A percentile compares a stretch with the other conserved stretches of the same genome.
phyloP scores from a whole-genome alignment of 2,329 filamentous ascomycete genomes.

The Colletotrichum musicola region DNA sequence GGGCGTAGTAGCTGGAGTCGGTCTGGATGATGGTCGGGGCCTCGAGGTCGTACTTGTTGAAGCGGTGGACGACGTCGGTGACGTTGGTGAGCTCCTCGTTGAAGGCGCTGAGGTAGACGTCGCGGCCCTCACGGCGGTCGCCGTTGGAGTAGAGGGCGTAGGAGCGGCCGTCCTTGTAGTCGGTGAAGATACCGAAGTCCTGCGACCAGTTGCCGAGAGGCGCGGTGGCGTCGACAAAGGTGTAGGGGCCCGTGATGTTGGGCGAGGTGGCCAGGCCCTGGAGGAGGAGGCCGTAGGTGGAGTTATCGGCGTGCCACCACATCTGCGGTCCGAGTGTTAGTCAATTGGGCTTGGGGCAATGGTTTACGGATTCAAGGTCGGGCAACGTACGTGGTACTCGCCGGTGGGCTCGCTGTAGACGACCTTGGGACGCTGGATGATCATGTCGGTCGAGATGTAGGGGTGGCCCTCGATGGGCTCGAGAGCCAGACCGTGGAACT shows the following conservation, averaged over 20 bases:
- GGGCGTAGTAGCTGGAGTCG: conserved; percentile 68
- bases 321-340: conserved; percentile 50
- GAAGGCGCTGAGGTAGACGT: conserved; percentile 68
- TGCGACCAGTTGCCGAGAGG: conserved; percentile 74
- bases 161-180: conserved; percentile 67
- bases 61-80: conserved; percentile 65
- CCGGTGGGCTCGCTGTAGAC: conserved; percentile 66
- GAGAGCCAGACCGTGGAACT: conserved; percentile 68
- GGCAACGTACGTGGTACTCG: conserved; percentile 65
- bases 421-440: conserved; percentile 74
- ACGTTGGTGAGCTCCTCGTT: conserved; percentile 65
- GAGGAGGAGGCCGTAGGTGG: conserved; percentile 66
- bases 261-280: conserved; percentile 68
- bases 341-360: not conserved
- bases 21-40: conserved; percentile 72
- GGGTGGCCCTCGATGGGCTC: conserved; percentile 66
- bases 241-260: conserved; percentile 66
- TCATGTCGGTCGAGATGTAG: conserved; percentile 66
- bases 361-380: not conserved
- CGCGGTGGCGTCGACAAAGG: conserved; percentile 64
- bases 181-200: conserved; percentile 71
- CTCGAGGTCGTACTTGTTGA: conserved; percentile 71
- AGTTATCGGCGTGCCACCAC: conserved; percentile 73
- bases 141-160: conserved; percentile 73
- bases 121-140: conserved; percentile 65